Conservation (phyloP, 1,284 basidiomycete species). For the Schizophyllum commune region DNA sequence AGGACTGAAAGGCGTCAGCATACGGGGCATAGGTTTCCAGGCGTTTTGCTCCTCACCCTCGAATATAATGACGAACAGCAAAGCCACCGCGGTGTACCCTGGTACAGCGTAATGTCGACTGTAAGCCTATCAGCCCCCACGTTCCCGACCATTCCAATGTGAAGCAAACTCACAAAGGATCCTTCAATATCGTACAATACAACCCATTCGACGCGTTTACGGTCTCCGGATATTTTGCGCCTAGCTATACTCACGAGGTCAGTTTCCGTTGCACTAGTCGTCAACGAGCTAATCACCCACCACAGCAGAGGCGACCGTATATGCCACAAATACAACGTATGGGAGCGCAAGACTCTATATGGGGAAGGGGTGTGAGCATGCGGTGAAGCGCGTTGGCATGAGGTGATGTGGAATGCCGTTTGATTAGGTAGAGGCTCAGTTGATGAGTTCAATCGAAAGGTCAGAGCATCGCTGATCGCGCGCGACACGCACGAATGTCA, state of each 20-base stretch:
- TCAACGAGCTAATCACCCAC: constrained; percentile 15
- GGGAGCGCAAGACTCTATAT: constrained; percentile 20
- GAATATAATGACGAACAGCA: constrained; percentile 33
- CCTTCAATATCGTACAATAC: constrained; percentile 36
- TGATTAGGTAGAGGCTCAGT: background rate
- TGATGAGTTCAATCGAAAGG: background rate
- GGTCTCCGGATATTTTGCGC: constrained; percentile 21
- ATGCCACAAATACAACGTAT: constrained; percentile 23
- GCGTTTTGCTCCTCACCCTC: constrained; percentile 29
- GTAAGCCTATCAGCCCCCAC: no score
- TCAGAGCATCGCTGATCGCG: no score
- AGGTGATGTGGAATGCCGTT: no score
- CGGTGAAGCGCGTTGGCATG: no score
- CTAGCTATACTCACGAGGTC: constrained; percentile 22
- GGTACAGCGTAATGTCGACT: constrained; percentile 34
- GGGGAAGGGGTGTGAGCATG: background rate
- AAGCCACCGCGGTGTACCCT: constrained; percentile 33
- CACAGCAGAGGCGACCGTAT: constrained; percentile 19
- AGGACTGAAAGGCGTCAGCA: constrained; percentile 19
- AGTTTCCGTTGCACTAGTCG: constrained; percentile 10
- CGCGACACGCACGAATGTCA: background rate
- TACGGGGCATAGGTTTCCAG: constrained; percentile 2
- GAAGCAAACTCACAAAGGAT: constrained; percentile 34
- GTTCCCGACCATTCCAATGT: no score
- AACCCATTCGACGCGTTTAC: constrained; percentile 34